Evolutionary conservation across 2,329 filamentous ascomycete species (phyloP).

Genomic region (Teratosphaeria destructans): DNA sequence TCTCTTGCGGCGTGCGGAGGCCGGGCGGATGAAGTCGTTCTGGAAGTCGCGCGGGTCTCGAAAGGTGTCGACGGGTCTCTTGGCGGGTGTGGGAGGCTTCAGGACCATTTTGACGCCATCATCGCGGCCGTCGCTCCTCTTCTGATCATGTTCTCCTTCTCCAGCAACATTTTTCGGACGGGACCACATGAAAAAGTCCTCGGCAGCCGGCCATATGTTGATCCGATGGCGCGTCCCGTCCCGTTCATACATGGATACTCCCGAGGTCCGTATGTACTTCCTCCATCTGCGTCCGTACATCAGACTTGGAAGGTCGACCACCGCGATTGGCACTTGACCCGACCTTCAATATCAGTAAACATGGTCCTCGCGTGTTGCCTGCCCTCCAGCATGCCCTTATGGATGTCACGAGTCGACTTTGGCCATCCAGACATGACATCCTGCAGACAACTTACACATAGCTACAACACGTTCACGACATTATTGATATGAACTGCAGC

Average conservation of each 20-base stretch:
- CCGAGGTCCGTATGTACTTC: too few species aligned
- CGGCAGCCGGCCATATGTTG: neutral
- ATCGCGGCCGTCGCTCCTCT: neutral
- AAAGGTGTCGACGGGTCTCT: neutral
- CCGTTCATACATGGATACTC: neutral
- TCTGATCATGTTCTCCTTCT: neutral
- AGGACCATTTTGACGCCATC: neutral
- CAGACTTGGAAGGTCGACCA: neutral
- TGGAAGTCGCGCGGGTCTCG: neutral
- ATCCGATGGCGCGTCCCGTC: neutral
- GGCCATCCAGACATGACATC: neutral
- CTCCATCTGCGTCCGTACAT: too few species aligned
- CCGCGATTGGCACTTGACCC: neutral
- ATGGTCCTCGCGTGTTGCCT: neutral
- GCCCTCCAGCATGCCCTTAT: neutral
- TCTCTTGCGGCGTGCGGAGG: constrained; percentile 14
- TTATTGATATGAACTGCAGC: neutral
- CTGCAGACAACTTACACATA: neutral
- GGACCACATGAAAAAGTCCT: neutral
- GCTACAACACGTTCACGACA: too few species aligned
- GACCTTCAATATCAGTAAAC: neutral
- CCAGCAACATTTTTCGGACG: neutral
- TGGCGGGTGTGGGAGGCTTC: neutral
- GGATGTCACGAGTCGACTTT: neutral
- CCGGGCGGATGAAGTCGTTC: constrained; percentile 16